Evolutionary conservation across 139 green algal species (phyloP), one percentile per base, ranked within the genome.

Genomic region (Dunaliella primolecta): DNA sequence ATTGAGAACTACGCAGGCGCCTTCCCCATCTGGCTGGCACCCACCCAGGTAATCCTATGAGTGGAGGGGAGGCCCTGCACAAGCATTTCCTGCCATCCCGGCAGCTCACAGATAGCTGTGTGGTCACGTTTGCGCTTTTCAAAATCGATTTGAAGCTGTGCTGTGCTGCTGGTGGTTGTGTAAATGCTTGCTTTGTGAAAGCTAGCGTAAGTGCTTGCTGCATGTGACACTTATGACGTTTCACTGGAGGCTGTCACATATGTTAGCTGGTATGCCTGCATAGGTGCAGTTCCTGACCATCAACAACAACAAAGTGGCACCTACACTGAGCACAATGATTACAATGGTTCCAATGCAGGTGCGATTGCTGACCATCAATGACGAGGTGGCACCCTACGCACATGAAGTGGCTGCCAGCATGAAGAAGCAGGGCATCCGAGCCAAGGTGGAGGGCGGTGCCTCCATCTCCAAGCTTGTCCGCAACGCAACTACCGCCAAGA

Each of bases 1-100:
- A 95, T 98, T 24, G 97, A 99, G 85, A 98, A 99, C 93, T 99
- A 97, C 87, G 96, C 95, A 34, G 88, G 93, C 27, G 93, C 96
- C 31, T 98, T 99, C 88, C 95, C 96, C 21, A 86, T 98, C 81
- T 99, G 96, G 96, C 82, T 99, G 81, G 94, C 96, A 1, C 96
- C 96, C 1, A 90, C 95, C 84, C 96, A 99, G 93, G 89, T 92
- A 38, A 0, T 35, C 20, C 3, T 25, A 2, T n/a, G n/a, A n/a
- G 29, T 36, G n/a, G n/a, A n/a, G n/a, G n/a, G n/a, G n/a, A n/a
- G n/a, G n/a, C n/a, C n/a, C n/a, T n/a, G n/a, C n/a, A n/a, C n/a
- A n/a, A n/a, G n/a, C n/a, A n/a, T n/a, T n/a, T n/a, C n/a, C n/a
- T n/a, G n/a, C n/a, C n/a, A n/a, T n/a, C n/a, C n/a, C n/a, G n/a